Conservation (phyloP, 495 filamentous ascomycete genomes). For the Chaetomium fimeti region DNA sequence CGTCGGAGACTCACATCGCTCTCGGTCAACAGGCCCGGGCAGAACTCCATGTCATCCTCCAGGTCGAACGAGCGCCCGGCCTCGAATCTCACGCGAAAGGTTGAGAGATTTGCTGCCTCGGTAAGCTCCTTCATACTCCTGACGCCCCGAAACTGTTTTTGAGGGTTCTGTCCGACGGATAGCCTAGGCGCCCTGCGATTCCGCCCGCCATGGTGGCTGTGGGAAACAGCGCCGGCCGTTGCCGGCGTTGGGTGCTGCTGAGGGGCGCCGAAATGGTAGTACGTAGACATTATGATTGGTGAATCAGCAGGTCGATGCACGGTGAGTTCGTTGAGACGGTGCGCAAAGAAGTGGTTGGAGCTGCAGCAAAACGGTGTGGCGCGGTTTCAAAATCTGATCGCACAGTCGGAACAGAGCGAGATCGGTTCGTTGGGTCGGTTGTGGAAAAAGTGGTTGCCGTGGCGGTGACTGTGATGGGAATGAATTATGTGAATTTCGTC, state of each 20-base stretch:
- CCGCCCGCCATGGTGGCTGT: slow-evolving; percentile 79
- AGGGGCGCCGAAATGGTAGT: slow-evolving; percentile 66
- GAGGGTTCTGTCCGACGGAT: slow-evolving; percentile 72
- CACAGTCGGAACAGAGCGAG: neutral
- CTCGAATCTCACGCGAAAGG: slow-evolving; percentile 83
- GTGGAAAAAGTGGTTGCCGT: no score
- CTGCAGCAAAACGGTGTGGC: slow-evolving; percentile 23
- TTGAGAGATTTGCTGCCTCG: slow-evolving; percentile 68
- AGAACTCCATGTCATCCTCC: slow-evolving; percentile 96
- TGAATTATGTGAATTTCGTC: slow-evolving; percentile 6
- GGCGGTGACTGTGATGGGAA: neutral
- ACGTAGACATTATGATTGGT: slow-evolving; percentile 67
- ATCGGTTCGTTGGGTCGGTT: neutral
- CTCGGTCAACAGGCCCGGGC: slow-evolving; percentile 88
- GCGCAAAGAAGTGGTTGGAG: no score
- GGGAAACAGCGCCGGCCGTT: slow-evolving; percentile 52
- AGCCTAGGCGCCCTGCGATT: slow-evolving; percentile 84
- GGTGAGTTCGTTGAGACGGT: slow-evolving; percentile 28
- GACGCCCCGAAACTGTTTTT: slow-evolving; percentile 79
- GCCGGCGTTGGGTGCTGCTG: slow-evolving; percentile 62
- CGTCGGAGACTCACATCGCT: slow-evolving; percentile 75
- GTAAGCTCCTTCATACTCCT: slow-evolving; percentile 86
- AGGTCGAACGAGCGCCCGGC: slow-evolving; percentile 93
- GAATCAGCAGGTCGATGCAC: slow-evolving; percentile 11
- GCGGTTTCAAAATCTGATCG: neutral